A percentile compares a stretch with the other conserved stretches of the same genome.
These are phyloP conservation scores for Phytophthora brassicae DNA, from an alignment of 352 stramenopile species.

Conservation along the genomic window DNA sequence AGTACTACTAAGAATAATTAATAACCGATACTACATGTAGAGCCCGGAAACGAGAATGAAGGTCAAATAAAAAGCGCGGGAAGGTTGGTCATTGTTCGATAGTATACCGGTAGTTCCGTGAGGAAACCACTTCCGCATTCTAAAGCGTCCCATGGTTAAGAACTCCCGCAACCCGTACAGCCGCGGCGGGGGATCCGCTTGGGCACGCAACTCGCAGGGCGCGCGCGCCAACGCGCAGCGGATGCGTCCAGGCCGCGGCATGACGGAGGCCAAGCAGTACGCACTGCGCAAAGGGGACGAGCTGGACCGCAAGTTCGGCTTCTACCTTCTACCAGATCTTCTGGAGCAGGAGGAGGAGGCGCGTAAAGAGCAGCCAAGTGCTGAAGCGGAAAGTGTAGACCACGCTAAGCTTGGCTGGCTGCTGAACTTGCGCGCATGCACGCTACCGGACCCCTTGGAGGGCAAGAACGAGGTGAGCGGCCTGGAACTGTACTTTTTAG, in stretches of 20 bases:
- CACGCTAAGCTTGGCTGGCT: conserved; percentile 65
- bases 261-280: conserved; percentile 65
- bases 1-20: too few relatives aligned
- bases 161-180: conserved; percentile 42
- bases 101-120: too few relatives aligned
- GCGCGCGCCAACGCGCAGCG: conserved; percentile 59
- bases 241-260: conserved; percentile 39
- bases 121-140: conserved; percentile 18
- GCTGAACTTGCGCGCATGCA: conserved; percentile 66
- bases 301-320: conserved; percentile 73
- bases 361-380: conserved; percentile 21
- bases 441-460: conserved; percentile 53
- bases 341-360: conserved; percentile 51
- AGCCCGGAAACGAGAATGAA: conserved; percentile 17
- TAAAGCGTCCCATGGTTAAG: conserved; percentile 15
- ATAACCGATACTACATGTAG: too few relatives aligned
- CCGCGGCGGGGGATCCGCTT: conserved; percentile 54
- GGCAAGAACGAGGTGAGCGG: conserved; percentile 85
- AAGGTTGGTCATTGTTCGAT: too few relatives aligned
- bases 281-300: conserved; percentile 63
- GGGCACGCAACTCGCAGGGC: conserved; percentile 71
- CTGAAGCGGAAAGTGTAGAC: conserved; percentile 1
- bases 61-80: conserved; percentile 21
- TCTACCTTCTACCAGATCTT: conserved; percentile 58
- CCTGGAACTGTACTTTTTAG: conserved; percentile 95